These are phyloP conservation scores for Colletotrichum musicola DNA, from an alignment of 2,329 filamentous ascomycete species.

Conservation along the genomic window DNA sequence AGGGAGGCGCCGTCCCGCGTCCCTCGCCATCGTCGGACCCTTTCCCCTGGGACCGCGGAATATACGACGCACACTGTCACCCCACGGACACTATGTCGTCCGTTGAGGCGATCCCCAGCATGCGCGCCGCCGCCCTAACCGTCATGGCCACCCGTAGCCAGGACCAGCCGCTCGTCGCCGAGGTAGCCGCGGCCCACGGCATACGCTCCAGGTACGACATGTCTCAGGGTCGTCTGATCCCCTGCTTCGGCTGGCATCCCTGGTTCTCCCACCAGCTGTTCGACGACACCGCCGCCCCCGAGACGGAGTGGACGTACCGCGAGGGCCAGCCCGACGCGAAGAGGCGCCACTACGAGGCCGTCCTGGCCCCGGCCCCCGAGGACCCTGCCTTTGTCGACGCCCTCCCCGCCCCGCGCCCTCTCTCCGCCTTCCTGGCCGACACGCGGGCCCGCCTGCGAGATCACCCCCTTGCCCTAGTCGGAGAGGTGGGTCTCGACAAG, in stretches of 20 bases:
- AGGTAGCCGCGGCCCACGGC: conserved; percentile 68
- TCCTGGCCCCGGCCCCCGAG: conserved; percentile 65
- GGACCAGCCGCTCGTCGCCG: conserved; percentile 79
- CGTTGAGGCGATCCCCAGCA: conserved; percentile 68
- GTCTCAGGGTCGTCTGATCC: conserved; percentile 57
- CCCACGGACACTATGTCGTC: conserved; percentile 82
- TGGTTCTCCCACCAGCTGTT: conserved; percentile 88
- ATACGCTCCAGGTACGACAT: conserved; percentile 49
- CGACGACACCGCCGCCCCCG: conserved; percentile 60
- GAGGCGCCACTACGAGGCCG: conserved; percentile 73
- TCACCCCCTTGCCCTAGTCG: conserved; percentile 76
- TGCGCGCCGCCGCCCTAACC: conserved; percentile 76
- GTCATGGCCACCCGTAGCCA: conserved; percentile 83
- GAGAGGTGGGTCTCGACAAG: conserved; percentile 84
- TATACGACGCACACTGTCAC: conserved; percentile 87
- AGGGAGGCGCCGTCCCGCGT: conserved; percentile 9
- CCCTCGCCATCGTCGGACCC: conserved; percentile 39
- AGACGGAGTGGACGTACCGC: conserved; percentile 52
- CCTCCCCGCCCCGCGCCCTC: conserved; percentile 71
- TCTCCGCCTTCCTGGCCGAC: conserved; percentile 69
- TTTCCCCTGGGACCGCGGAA: conserved; percentile 78
- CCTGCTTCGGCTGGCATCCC: conserved; percentile 89
- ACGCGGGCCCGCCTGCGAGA: conserved; percentile 67
- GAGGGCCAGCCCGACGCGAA: conserved; percentile 52
- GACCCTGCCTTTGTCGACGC: conserved; percentile 58